A percentile compares a stretch with the other conserved stretches of the same genome.
These are phyloP conservation scores for Gentiana straminea DNA, from an alignment of 257 asterid genomes.

Conservation along the genomic window DNA sequence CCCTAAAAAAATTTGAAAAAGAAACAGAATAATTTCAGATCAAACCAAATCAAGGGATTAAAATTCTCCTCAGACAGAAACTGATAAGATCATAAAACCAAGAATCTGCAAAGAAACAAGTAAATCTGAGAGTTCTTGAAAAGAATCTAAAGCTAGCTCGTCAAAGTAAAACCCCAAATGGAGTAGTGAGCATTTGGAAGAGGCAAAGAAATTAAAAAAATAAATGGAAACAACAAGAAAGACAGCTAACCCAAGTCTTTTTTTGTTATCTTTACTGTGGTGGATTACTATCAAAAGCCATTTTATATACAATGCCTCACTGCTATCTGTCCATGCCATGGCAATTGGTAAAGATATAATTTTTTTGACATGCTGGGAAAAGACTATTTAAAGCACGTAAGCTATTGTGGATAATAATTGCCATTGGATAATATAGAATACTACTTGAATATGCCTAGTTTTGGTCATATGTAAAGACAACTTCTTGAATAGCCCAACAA, in stretches of 20 bases:
- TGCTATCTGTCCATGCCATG: slow-evolving; percentile 26
- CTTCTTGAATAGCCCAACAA: slow-evolving; percentile 2
- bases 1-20: slow-evolving; percentile 13
- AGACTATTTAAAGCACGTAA: neutral
- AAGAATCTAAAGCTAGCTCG: slow-evolving; percentile 21
- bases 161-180: slow-evolving; percentile 20
- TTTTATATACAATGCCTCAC: slow-evolving; percentile 17
- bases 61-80: slow-evolving; percentile 8
- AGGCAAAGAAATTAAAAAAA: slow-evolving; percentile 4
- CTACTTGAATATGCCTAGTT: neutral
- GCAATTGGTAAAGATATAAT: slow-evolving; percentile 12
- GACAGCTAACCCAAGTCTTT: slow-evolving; percentile 20
- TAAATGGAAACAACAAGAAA: slow-evolving; percentile 5
- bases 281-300: slow-evolving; percentile 29
- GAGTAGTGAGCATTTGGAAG: slow-evolving; percentile 16
- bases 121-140: slow-evolving; percentile 15
- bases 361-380: neutral
- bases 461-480: neutral
- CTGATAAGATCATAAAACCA: slow-evolving; percentile 14
- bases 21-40: slow-evolving; percentile 30
- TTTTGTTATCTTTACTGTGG: slow-evolving; percentile 24
- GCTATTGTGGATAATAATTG: slow-evolving; percentile 1
- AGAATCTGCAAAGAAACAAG: slow-evolving; percentile 17
- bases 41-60: slow-evolving; percentile 16
- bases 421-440: slow-evolving; percentile 13